phyloP scores from a whole-genome alignment of 1,139 yeast species.

The Blastobotrys persicus region DNA sequence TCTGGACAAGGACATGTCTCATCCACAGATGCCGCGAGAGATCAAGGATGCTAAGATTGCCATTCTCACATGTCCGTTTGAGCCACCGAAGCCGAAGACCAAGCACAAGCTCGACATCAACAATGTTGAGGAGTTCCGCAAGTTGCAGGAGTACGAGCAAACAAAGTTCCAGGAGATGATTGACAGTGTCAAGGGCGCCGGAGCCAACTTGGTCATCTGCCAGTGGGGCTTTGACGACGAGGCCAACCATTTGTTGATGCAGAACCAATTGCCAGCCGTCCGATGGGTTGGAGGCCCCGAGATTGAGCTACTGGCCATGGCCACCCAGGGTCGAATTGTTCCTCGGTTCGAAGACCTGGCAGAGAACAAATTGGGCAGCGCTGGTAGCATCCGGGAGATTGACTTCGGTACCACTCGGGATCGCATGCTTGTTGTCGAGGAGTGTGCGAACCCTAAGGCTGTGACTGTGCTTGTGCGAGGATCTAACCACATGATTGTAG shows the following conservation, averaged over 20 bases:
- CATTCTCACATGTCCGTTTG: slow-evolving; percentile 95
- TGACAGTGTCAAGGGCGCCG: slow-evolving; percentile 75
- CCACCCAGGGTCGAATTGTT: slow-evolving; percentile 95
- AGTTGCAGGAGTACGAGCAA: slow-evolving; percentile 87
- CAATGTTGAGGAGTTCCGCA: slow-evolving; percentile 87
- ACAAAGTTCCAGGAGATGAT: slow-evolving; percentile 91
- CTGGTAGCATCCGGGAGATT: slow-evolving; percentile 80
- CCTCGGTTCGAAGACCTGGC: slow-evolving; percentile 94
- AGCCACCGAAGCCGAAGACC: slow-evolving; percentile 99
- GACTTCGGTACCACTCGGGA: slow-evolving; percentile 97
- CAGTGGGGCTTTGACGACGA: slow-evolving; percentile 99
- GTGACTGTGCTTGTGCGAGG: slow-evolving; percentile 95
- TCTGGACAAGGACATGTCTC: slow-evolving; percentile 94
- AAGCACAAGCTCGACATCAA: slow-evolving; percentile 95
- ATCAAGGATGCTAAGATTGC: slow-evolving; percentile 85
- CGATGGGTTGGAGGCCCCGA: slow-evolving; percentile 99
- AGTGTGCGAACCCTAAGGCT: slow-evolving; percentile 82
- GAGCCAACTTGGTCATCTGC: slow-evolving; percentile 95
- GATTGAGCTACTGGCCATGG: slow-evolving; percentile 91
- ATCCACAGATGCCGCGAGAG: slow-evolving; percentile 93
- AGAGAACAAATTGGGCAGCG: slow-evolving; percentile 78
- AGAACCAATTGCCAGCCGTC: slow-evolving; percentile 89
- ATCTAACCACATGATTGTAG: slow-evolving; percentile 95
- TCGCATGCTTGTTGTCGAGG: slow-evolving; percentile 92
- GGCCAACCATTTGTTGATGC: slow-evolving; percentile 88